Percentiles rank a stretch among this genome's conserved stretches.
Evolutionary conservation across 805 yeast species (phyloP).

Genomic region (Lipomyces starkeyi): DNA sequence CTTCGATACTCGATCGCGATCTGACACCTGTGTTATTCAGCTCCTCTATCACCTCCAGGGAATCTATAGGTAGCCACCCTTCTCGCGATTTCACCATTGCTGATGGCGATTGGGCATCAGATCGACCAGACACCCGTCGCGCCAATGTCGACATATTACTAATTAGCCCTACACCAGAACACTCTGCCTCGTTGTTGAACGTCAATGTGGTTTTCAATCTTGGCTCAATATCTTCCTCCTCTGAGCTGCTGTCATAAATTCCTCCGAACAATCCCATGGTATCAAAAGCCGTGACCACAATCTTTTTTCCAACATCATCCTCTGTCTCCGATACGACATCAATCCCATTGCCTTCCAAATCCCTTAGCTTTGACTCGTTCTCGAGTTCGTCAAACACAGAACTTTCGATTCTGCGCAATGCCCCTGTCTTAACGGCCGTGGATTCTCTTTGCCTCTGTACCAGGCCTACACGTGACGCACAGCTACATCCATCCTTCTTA

Average conservation of each 20-base stretch:
- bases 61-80: not conserved
- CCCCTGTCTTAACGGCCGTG: not conserved
- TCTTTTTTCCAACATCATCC: not conserved
- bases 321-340: not conserved
- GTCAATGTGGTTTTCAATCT: not conserved
- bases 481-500: not conserved
- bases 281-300: not conserved
- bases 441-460: not conserved
- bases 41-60: not conserved
- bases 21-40: not conserved
- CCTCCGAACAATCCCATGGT: not conserved
- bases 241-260: not conserved
- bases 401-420: not conserved
- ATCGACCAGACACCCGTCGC: not conserved
- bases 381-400: not conserved
- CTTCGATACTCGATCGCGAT: not conserved
- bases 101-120: not conserved
- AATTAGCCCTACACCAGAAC: not conserved
- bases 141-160: not conserved
- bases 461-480: not conserved
- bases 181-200: not conserved
- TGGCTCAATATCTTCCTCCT: not conserved
- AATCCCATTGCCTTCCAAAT: not conserved
- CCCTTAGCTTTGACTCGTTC: not conserved
- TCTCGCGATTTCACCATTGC: not conserved